These are phyloP conservation scores for Verticillium isaacii DNA, from an alignment of 2,329 filamentous ascomycete genomes.

Conservation along the genomic window DNA sequence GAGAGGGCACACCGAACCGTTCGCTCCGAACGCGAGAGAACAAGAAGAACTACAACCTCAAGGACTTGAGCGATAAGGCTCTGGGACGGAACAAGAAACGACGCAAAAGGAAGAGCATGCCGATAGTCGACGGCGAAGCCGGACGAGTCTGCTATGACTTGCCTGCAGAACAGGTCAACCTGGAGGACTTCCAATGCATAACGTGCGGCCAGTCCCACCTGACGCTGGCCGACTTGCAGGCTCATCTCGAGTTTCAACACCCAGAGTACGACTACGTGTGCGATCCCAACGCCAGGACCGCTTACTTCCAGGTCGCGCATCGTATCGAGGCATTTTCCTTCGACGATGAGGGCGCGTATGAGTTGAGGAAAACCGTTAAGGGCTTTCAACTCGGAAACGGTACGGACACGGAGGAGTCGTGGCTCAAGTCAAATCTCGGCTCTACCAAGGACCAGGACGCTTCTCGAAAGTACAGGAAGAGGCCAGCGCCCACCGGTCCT, in stretches of 20 bases:
- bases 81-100: slow-evolving; percentile 47
- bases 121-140: slow-evolving; percentile 34
- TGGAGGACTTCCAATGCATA: slow-evolving; percentile 47
- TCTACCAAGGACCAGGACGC: slow-evolving; percentile 15
- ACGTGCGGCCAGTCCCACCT: slow-evolving; percentile 43
- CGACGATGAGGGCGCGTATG: slow-evolving; percentile 30
- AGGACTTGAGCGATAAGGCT: slow-evolving; percentile 52
- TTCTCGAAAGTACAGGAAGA: neutral
- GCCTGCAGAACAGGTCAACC: slow-evolving; percentile 37
- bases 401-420: slow-evolving; percentile 40
- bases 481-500: neutral
- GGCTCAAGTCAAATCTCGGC: slow-evolving; percentile 36
- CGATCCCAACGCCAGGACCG: slow-evolving; percentile 28
- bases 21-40: slow-evolving; percentile 43
- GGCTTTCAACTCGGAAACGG: slow-evolving; percentile 40
- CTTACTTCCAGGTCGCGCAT: slow-evolving; percentile 34
- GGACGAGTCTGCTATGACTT: slow-evolving; percentile 39
- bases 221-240: slow-evolving; percentile 41
- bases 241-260: slow-evolving; percentile 43
- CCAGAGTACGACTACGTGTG: slow-evolving; percentile 38
- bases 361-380: slow-evolving; percentile 36
- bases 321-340: slow-evolving; percentile 9
- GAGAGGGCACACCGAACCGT: slow-evolving; percentile 46
- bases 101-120: slow-evolving; percentile 22
- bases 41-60: slow-evolving; percentile 55